Base-by-base conservation (phyloP, 306 rosid genomes). In the Quercus aquifolioides region DNA sequence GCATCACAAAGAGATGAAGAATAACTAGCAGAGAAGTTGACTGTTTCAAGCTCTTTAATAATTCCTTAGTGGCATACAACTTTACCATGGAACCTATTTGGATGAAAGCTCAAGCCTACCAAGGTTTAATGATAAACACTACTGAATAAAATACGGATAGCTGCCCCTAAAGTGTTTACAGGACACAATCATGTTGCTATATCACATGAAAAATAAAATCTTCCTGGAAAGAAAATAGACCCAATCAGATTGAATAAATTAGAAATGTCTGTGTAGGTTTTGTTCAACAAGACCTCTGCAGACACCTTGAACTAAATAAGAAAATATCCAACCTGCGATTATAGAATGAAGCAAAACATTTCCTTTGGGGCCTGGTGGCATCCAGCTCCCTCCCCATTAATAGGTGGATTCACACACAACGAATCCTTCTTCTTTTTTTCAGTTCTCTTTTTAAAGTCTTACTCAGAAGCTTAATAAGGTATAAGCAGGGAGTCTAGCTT, bases 131-230 rank as follows among this genome's bases (percentile, higher is more conserved):
- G 30, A 63, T 38, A 63, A 14, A 63, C 41, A 19, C 69, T 63
- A 64, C 70, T 28, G 33, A 64, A 28, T 14, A 25, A 63, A 6
- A 28, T 20, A 63, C 74, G 70, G 75, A 60, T 69, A 55, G 70
- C 69, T 51, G 78, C 75, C 35, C 75, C 79, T 35, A 74, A 68
- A 21, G 69, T 80, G 76, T 56, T 15, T 23, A 43, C 13, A 57
- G 58, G 58, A 52, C 57, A 71, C 49, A 1, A 57, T 19, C 28
- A 68, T 14, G 31, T 59, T 31, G 18, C 25, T 15, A 31, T 14
- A 65, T 30, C 46, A 31, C 71, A 8, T 31, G 71, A 65, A 65
- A 26, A 25, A 26, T 12, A 4, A 31, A 10, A 65, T 7, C 19
- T 26, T 26, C 19, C 5, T 1, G 19, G 68, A 62, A 12, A 58